Conservation (phyloP, 1,284 basidiomycete species). For the Apiotrichum laibachii region DNA sequence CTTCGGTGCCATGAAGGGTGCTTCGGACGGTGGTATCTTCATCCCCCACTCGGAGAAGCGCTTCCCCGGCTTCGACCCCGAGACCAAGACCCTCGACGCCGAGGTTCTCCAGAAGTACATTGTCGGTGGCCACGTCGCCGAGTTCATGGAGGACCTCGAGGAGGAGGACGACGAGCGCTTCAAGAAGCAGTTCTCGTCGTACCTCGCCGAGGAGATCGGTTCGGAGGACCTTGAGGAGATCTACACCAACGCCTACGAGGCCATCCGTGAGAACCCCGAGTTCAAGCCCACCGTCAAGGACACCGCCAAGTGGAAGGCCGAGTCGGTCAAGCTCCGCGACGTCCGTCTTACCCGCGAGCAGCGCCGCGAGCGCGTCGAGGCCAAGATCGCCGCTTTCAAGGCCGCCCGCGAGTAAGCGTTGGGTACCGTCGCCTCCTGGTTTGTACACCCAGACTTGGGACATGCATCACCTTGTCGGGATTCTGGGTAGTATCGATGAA, state of each 20-base stretch:
- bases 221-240: slow-evolving; percentile 98
- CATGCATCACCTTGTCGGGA: slow-evolving; percentile 15
- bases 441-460: slow-evolving; percentile 8
- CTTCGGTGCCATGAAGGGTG: slow-evolving; percentile 99
- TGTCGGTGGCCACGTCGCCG: slow-evolving; percentile 94
- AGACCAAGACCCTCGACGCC: slow-evolving; percentile 89
- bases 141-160: slow-evolving; percentile 99
- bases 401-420: slow-evolving; percentile 50
- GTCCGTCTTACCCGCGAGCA: slow-evolving; percentile 73
- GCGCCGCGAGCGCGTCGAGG: slow-evolving; percentile 72
- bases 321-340: slow-evolving; percentile 71
- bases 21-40: slow-evolving; percentile 95
- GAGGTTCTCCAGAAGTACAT: slow-evolving; percentile 98
- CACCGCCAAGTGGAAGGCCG: slow-evolving; percentile 82
- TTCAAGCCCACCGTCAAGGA: slow-evolving; percentile 91
- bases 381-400: slow-evolving; percentile 82
- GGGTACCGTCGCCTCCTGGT: slow-evolving; percentile 20
- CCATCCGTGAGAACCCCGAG: slow-evolving; percentile 90
- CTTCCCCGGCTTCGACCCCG: slow-evolving; percentile 97
- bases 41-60: slow-evolving; percentile 98
- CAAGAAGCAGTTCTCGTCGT: slow-evolving; percentile 96
- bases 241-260: slow-evolving; percentile 82
- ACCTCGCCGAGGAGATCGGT: slow-evolving; percentile 92
- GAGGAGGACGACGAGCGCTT: slow-evolving; percentile 99
- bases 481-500: neutral